Conservation (phyloP, 345 rosid genomes). For the Boechera stricta region DNA sequence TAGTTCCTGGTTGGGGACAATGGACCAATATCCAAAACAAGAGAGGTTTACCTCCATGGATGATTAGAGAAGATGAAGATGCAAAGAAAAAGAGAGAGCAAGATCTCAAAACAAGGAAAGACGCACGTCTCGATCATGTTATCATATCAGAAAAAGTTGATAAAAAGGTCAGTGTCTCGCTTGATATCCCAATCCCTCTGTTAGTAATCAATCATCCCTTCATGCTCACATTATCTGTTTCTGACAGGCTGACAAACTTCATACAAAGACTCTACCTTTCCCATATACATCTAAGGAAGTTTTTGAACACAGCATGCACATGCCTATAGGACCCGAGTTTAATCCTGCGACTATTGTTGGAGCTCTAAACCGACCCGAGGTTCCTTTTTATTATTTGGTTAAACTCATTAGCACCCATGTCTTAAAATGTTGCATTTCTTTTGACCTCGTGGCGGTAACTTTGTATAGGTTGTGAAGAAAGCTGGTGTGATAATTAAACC, state of each 20-base stretch:
- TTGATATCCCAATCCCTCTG: neutral
- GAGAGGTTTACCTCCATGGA: conserved; percentile 87
- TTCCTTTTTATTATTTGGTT: conserved; percentile 33
- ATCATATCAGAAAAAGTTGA: conserved; percentile 86
- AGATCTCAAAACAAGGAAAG: conserved; percentile 80
- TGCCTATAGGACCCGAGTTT: conserved; percentile 92
- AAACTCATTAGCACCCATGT: conserved; percentile 1
- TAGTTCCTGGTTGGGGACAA: conserved; percentile 93
- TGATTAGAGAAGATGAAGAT: conserved; percentile 71
- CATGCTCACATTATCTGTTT: conserved; percentile 29
- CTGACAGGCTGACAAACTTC: conserved; percentile 79
- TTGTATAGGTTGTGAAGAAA: conserved; percentile 76
- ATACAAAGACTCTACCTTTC: conserved; percentile 71
- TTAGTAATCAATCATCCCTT: neutral
- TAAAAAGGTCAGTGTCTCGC: conserved; percentile 64
- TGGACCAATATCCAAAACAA: conserved; percentile 78
- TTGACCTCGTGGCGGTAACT: conserved; percentile 7
- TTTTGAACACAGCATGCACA: conserved; percentile 84
- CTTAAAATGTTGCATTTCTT: conserved; percentile 1
- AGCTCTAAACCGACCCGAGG: conserved; percentile 83
- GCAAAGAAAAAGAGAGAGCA: conserved; percentile 72
- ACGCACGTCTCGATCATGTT: conserved; percentile 76
- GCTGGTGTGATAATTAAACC: conserved; percentile 82
- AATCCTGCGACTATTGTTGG: conserved; percentile 74
- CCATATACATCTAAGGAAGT: conserved; percentile 82